These are phyloP conservation scores for Capsella rubella DNA, from an alignment of 441 rosid genomes.

Conservation along the genomic window DNA sequence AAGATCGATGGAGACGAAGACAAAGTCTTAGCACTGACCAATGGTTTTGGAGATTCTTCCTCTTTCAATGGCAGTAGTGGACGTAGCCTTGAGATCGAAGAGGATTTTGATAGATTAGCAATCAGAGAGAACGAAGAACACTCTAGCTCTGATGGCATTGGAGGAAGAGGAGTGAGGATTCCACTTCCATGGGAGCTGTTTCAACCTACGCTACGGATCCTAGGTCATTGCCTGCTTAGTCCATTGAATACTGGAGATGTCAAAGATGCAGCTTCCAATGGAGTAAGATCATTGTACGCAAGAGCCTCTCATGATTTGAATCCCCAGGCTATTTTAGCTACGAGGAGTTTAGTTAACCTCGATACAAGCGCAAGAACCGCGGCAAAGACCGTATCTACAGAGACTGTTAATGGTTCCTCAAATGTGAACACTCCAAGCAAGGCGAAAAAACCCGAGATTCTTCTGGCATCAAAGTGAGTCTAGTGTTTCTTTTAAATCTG, in stretches of 20 bases:
- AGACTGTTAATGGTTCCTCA: constrained; percentile 58
- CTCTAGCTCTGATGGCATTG: constrained; percentile 32
- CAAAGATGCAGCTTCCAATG: constrained; percentile 74
- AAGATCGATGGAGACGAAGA: constrained; percentile 52
- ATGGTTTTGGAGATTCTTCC: constrained; percentile 41
- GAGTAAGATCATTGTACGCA: constrained; percentile 78
- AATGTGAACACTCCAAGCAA: constrained; percentile 77
- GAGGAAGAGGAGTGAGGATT: constrained; percentile 66
- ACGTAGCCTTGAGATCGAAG: constrained; percentile 46
- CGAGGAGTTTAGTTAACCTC: constrained; percentile 80
- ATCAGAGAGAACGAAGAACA: constrained; percentile 44
- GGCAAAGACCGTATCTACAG: constrained; percentile 52
- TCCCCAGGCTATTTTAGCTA: constrained; percentile 86
- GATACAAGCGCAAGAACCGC: constrained; percentile 68
- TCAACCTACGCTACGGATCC: constrained; percentile 73
- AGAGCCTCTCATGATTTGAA: constrained; percentile 90
- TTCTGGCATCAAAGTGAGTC: constrained; percentile 78
- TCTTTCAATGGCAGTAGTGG: constrained; percentile 40
- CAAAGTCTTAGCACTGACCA: constrained; percentile 38
- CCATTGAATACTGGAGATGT: constrained; percentile 79
- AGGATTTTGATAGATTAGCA: constrained; percentile 49
- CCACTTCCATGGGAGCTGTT: constrained; percentile 92
- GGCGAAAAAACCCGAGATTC: constrained; percentile 78
- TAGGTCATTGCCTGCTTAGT: constrained; percentile 86
- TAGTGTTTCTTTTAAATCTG: constrained; percentile 22